Conservation (phyloP, 1,139 yeast species). For the Arxiozyma slooffiae region DNA sequence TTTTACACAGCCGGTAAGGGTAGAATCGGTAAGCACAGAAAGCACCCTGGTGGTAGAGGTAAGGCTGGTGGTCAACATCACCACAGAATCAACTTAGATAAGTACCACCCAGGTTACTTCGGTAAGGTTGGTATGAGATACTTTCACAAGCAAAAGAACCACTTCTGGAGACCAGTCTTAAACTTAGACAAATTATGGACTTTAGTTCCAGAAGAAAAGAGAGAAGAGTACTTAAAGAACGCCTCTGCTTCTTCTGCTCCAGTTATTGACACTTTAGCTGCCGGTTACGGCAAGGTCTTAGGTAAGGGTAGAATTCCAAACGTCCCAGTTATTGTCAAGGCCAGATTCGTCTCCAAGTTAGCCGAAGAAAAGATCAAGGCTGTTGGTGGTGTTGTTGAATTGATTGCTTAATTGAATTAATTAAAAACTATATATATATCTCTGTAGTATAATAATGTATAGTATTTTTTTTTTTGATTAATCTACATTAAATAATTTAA, state of each 20-base stretch:
- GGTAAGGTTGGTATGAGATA: constrained; percentile 99
- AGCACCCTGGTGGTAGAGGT: constrained; percentile 99
- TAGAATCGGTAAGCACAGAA: constrained; percentile 99
- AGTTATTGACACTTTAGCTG: constrained; percentile 98
- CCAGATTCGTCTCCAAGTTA: constrained; percentile 96
- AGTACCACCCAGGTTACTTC: constrained; percentile 99
- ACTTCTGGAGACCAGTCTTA: constrained; percentile 96
- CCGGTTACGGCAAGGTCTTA: constrained; percentile 99
- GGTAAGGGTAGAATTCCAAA: constrained; percentile 98
- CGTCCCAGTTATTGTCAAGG: constrained; percentile 98
- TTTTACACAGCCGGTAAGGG: constrained; percentile 95
- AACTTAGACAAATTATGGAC: constrained; percentile 99
- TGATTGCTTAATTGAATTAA: constrained; percentile 64
- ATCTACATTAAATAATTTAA: neutral
- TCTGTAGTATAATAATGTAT: neutral
- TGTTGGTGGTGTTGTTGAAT: constrained; percentile 99
- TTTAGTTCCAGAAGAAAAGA: constrained; percentile 86
- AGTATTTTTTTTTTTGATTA: constrained; percentile 1
- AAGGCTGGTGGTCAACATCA: constrained; percentile 99
- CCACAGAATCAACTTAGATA: constrained; percentile 99
- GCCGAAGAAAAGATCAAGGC: constrained; percentile 99
- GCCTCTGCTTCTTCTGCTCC: constrained; percentile 90
- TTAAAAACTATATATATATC: neutral
- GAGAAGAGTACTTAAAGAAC: constrained; percentile 85
- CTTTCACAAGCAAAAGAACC: constrained; percentile 96